Conservation (phyloP, 805 yeast genomes). For the Komagataella ulmi region DNA sequence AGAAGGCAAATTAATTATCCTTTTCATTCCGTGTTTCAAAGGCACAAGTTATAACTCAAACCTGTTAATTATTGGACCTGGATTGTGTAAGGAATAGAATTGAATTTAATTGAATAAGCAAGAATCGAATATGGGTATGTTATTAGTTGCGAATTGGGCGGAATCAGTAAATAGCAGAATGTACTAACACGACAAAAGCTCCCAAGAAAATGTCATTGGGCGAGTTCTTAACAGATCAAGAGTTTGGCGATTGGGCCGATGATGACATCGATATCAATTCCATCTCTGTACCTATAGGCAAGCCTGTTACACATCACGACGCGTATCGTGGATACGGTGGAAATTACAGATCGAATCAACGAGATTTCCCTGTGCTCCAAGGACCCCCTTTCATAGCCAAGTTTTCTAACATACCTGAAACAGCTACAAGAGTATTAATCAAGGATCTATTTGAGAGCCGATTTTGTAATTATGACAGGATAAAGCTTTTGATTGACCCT, state of each 20-base stretch:
- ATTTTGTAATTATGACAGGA: constrained; percentile 41
- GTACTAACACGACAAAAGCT: background rate
- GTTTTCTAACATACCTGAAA: constrained; percentile 44
- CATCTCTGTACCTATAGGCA: constrained; percentile 31
- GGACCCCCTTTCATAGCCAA: constrained; percentile 57
- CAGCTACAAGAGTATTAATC: constrained; percentile 34
- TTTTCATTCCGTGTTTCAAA: background rate
- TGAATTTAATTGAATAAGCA: background rate
- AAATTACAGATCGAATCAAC: background rate
- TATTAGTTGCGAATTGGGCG: background rate
- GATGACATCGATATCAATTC: constrained; percentile 55
- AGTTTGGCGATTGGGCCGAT: constrained; percentile 53
- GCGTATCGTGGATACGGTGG: background rate
- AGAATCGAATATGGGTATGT: background rate
- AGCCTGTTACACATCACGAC: constrained; percentile 1
- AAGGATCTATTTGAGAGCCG: constrained; percentile 52
- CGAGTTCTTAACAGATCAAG: constrained; percentile 29
- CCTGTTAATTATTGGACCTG: background rate
- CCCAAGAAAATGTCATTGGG: constrained; percentile 29
- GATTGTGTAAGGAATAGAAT: background rate
- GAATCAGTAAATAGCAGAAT: background rate
- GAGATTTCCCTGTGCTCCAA: background rate
- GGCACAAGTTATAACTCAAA: background rate
- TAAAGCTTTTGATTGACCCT: constrained; percentile 36
- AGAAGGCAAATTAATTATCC: background rate